Base-by-base conservation (phyloP, 495 filamentous ascomycete genomes). In the Friedmanniomyces simplex region DNA sequence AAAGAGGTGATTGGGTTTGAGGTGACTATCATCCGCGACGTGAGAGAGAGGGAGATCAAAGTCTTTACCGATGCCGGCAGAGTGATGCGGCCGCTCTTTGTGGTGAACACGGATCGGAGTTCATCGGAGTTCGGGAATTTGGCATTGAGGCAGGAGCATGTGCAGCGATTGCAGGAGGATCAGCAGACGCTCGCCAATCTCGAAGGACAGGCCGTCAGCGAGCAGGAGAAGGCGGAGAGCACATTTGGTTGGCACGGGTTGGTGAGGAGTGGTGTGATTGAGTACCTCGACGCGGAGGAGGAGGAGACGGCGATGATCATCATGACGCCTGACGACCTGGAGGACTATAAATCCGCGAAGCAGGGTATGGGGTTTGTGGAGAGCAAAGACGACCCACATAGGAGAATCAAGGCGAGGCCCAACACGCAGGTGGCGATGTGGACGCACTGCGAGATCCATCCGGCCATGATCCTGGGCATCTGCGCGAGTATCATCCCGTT, bases 401-500 rank as follows among this genome's bases (percentile, higher is more conserved):
- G 85, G 71, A 82, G 91, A 57, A 84, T 96, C 43, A 89, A 89
- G 61, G 89, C 90, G 0, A 84, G 83, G 57, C 76, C 89, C 52
- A 95, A 88, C 59, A 81, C 86, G 12, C 83, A 81, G 7, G 86
- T 90, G 0, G 87, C 91, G 69, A 87, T 84, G 47, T 96, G 88
- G 77, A 99, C 93, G 1, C 93, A 99, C 70, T 97, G 94, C 70
- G 93, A 99, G 72, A 97, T 99, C 67, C 94, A 99, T 66, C 93
- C 93, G 12, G 94, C 88, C 76, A 99, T 97, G 94, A 89, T 99
- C 69, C 74, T 97, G 49, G 94, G 93, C 60, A 90, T 97, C 56
- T 97, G 94, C 67, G 93, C 93, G 54, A 95, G 89, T 77, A 97
- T 99, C 71, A 99, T 99, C 76, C 93, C 93, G 0, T 99, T 97